Base-by-base conservation (phyloP, 2,329 filamentous ascomycete species). In the Claviceps sp. region DNA sequence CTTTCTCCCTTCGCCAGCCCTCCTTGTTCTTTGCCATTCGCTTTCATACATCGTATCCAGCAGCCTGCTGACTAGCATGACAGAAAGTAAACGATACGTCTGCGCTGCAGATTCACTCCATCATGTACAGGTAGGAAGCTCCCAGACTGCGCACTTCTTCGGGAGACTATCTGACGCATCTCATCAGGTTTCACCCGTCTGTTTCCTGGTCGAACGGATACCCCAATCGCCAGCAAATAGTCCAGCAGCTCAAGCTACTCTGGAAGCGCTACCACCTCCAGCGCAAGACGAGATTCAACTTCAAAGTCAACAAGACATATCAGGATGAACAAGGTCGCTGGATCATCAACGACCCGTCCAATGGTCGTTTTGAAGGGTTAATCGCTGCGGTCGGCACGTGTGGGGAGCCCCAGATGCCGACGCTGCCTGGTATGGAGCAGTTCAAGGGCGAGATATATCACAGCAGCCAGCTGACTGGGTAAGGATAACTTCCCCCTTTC, bases 31-130 rank as follows among this genome's bases (percentile, higher is more conserved):
- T 4, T 34, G 1, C 9, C 9, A 1, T 34, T 11, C 30, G 30
- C 30, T 11, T 9, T 34, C 4, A 11, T 0, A 11, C 9, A 34
- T 4, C 9, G 9, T 11, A 11, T 34, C 30, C 11, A 2, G 9
- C 3, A 11, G 30, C 4, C 9, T 5, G 20, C 43, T 45, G 24
- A 45, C 43, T 4, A 5, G 5, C 9, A 20, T 18, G 5, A 26
- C 13, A 87, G 81, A 77, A 78, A 65, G 86, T 93, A 42, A 91
- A 93, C 69, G 86, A 85, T 50, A 90, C 86, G 0, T 90, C 86
- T 0, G 81, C 85, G 16, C 75, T 94, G 0, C 87, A 93, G 61
- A 90, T 94, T 22, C 86, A 94, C 64, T 87, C 82, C 20, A 66
- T 90, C 53, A 93, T 93, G 87, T 94, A 91, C 65, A 79, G 88